Evolutionary conservation across 1,139 yeast species (phyloP), one percentile per base, ranked within the genome.

Genomic region (Blastobotrys persicus): DNA sequence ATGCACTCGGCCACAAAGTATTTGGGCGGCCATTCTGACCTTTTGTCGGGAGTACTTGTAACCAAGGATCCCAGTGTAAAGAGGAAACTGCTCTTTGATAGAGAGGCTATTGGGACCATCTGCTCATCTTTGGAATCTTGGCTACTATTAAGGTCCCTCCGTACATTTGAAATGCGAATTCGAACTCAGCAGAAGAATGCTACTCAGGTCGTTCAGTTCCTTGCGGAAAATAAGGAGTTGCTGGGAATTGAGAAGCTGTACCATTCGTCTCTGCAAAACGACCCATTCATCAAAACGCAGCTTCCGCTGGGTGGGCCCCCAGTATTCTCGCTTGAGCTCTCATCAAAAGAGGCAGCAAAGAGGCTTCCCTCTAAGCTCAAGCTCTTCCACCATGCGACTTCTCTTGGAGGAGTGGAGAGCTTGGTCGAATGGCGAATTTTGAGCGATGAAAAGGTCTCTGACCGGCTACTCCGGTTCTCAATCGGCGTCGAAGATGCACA

Each of bases 11-110:
- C 91, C 0, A 88, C 96, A 2, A 89, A 89, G 65, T 91, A 82
- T 68, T 83, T 88, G 63, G 96, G 95, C 33, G 97, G 97, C 17
- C 96, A 89, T 66, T 85, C 95, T n/a, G 97, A 91, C 66, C 70
- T 88, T 47, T 73, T 91, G 43, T 91, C 95, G 2, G 97, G 97
- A 17, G 75, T 85, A 9, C 70, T 89, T 33, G 80, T 82, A 11
- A 82, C 86, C 11, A 81, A 83, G 63, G 79, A 80, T 53, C 59
- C 63, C 6, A 70, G 71, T 1, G 72, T 74, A 5, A 75, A 77
- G 52, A 59, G 70, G 13, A 63, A 70, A 42, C 71, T 91, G 55
- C 66, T 74, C 7, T 65, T 63, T 0, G 96, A 89, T 60, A 75
- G 98, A 59, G 66, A 79, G 12, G 75, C 73, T 49, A 68, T 88